Evolutionary conservation across 768 basidiomycete species (phyloP), one percentile per base, ranked within the genome.

Genomic region (Leccinum arenicola): DNA sequence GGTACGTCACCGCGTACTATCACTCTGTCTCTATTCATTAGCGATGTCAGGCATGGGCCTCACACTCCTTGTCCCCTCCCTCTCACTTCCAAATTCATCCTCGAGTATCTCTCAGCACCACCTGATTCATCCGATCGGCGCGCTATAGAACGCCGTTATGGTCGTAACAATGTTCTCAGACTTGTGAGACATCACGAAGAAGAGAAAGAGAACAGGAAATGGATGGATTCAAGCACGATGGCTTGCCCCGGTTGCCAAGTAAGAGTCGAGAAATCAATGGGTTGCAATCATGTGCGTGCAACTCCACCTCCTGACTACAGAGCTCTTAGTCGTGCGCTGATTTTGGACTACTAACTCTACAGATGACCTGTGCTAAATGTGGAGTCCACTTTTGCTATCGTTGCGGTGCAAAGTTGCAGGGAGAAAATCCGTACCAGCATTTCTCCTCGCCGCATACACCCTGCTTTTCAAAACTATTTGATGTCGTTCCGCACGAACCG

Each of bases 311-410:
- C 3, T 52, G 19, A 48, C 33, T 35, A 35, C 8, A 17, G 9
- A 25, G 6, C 33, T 52, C 17, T 60, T 48, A 27, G 40, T 38
- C 58, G 56, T 52, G 47, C 15, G 35, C 51, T 12, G 17, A 12
- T 47, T 8, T 23, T 21, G 17, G 31, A 58, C 35, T 23, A 23
- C 64, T 66, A 35, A 51, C 60, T 55, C 9, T 47, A 38, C 60
- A 91, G 89, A 91, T 91, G 89, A 88, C 83, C 7, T 93, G 88
- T 66, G 73, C 77, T n/a, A 87, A 84, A 63, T 94, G 92, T 72
- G 67, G 73, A 31, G 78, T 83, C 52, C 92, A 94, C 68, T 94
- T 92, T 66, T 94, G 92, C 76, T 93, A 90, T 66, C 82, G 86
- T 6, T 93, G 92, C 68, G 91, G 88, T 5, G 58, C 72, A 1